Evolutionary conservation across 1,284 basidiomycete species (phyloP), one percentile per base, ranked within the genome.

Genomic region (Pascua sp.): DNA sequence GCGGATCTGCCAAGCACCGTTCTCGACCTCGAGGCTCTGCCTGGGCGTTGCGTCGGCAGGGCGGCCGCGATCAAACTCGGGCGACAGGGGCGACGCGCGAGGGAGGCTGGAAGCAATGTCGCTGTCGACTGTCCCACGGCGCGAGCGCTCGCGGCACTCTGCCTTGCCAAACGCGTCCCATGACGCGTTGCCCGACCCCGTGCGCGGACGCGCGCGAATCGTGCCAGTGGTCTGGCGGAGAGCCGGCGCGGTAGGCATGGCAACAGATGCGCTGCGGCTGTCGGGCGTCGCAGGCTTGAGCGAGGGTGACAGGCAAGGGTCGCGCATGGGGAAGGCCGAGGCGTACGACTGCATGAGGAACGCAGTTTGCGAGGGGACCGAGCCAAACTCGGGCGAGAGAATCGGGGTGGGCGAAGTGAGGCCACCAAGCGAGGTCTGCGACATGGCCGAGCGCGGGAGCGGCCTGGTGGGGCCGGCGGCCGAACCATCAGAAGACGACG

Each of bases 131-230:
- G 56, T 53, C 46, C 40, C 40, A 50, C 57, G 42, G 42, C 51
- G 48, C 50, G 47, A 38, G 39, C 52, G 53, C 41, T 57, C 58
- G 15, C 41, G 40, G n/a, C 71, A 59, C 38, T 65, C 67, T 18
- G 68, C 61, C 53, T 61, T 63, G 24, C 69, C 73, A 45, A 71
- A 70, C 15, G 65, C 59, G 50, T 76, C 73, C 73, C 73, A 76
- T 1, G 70, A 68, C 5, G 62, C 60, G 18, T 55, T 48, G 32
- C 60, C 57, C 17, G 67, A 63, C 18, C 71, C 66, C 32, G 56
- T 40, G 49, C 54, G 64, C n/a, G 54, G 59, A 8, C 67, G 66
- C 10, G 13, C 36, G 39, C 55, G 55, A n/a, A 48, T 39, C 16
- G 59, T 60, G 8, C 61, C 64, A 9, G 48, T 46, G 15, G 18